Conservation (phyloP, 2,329 filamentous ascomycete species). For the Diaporthe batatas region DNA sequence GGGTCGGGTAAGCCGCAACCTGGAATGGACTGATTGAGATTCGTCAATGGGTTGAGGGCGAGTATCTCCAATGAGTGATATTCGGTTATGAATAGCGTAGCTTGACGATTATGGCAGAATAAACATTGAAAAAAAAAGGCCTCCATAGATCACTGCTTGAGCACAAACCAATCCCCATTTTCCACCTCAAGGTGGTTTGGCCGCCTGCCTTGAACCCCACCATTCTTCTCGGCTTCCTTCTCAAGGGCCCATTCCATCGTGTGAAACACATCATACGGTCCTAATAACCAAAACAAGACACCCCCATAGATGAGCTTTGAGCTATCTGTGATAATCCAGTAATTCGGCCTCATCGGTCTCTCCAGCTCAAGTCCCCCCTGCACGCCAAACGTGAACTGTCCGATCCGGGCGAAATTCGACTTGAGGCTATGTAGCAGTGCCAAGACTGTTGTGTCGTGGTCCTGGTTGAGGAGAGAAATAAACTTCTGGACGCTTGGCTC, state of each 20-base stretch:
- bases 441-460: not conserved
- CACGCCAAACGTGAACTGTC: not conserved
- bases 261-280: not conserved
- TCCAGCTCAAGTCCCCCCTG: not conserved
- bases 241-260: not conserved
- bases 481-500: not conserved
- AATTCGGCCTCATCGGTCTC: not conserved
- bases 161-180: not conserved
- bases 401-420: not conserved
- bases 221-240: not conserved
- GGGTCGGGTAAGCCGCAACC: too few relatives aligned
- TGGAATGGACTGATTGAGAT: too few relatives aligned
- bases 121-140: not conserved
- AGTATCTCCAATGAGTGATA: not conserved
- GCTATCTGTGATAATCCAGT: not conserved
- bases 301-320: not conserved
- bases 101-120: not conserved
- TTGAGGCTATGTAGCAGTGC: not conserved
- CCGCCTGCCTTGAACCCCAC: not conserved
- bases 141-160: not conserved
- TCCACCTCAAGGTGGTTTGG: not conserved
- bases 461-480: not conserved
- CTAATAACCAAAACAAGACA: not conserved
- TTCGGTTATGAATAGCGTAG: not conserved
- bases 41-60: too few relatives aligned